Evolutionary conservation across 768 basidiomycete genomes (phyloP), one percentile per base, ranked within the genome.

Genomic region (Serendipita sp.): DNA sequence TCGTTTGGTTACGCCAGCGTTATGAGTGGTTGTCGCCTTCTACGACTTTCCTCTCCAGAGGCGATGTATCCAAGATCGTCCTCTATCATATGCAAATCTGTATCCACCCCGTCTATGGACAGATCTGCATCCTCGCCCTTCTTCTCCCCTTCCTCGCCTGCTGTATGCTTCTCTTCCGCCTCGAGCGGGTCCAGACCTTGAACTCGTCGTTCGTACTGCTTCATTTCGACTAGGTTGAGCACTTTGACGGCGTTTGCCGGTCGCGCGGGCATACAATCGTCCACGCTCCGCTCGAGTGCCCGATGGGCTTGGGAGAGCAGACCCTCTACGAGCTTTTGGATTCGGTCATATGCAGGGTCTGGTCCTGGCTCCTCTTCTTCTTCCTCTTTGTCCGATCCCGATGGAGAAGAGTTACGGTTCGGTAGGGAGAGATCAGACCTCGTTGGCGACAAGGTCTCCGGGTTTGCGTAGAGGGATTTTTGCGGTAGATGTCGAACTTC

Each of bases 401-500:
- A 60, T 8, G 55, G 34, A 27, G 23, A 16, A 36, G 55, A 60
- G 55, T 36, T 29, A 6, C 31, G 11, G 55, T 34, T 23, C 23
- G 55, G 55, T 8, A 60, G 34, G n/a, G 55, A 60, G 33, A 60
- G n/a, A 60, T 60, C 55, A 10, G 55, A 60, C 10, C 13, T 34
- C 10, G 55, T 60, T 8, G 55, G 55, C 10, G 55, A 60, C 23
- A 31, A 3, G 55, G 55, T 15, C 31, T 60, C 55, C 10, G 55
- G 16, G 33, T 60, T 60, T 10, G 27, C 34, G 31, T 60, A 60
- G 8, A 60, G 55, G 10, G 55, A 6, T 10, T 36, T 29, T 8
- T 3, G 3, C 3, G 55, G 55, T 3, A 60, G 1, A 13, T 40
- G 81, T 13, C 88, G 80, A 8, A 87, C 84, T 70, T 93, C 90